phyloP scores from a whole-genome alignment of 495 filamentous ascomycete species.

The Penicillium cataractarum region DNA sequence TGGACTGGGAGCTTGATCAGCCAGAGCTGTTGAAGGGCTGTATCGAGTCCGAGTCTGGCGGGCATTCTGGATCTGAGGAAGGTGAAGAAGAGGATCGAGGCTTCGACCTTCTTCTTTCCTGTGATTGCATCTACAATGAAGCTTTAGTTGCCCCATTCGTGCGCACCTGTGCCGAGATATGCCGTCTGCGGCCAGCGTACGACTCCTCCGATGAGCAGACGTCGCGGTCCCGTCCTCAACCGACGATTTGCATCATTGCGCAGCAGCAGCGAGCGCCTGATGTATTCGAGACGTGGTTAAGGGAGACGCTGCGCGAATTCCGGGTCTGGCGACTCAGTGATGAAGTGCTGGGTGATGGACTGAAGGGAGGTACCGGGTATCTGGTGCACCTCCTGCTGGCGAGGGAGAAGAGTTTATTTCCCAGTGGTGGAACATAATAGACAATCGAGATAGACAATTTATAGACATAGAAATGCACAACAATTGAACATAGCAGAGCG shows the following conservation, averaged over 20 bases:
- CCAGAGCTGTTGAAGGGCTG: constrained; percentile 36
- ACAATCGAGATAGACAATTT: neutral
- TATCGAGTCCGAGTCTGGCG: constrained; percentile 17
- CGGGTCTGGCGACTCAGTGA: constrained; percentile 78
- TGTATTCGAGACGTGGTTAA: constrained; percentile 84
- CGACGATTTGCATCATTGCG: constrained; percentile 72
- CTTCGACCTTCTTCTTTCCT: constrained; percentile 71
- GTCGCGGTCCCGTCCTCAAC: constrained; percentile 27
- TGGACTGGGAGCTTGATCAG: constrained; percentile 52
- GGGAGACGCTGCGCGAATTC: constrained; percentile 66
- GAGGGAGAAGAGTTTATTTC: constrained; percentile 20
- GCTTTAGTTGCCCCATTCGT: constrained; percentile 80
- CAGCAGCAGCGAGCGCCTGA: constrained; percentile 84
- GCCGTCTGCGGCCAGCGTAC: constrained; percentile 55
- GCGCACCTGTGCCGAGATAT: constrained; percentile 79
- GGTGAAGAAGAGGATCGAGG: constrained; percentile 27
- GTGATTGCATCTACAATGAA: constrained; percentile 91
- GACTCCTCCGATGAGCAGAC: constrained; percentile 6
- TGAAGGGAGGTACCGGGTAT: constrained; percentile 57
- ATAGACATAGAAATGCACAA: constrained; percentile 1
- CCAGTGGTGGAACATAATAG: neutral
- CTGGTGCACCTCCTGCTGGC: constrained; percentile 47
- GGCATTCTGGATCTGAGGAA: neutral
- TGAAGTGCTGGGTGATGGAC: constrained; percentile 52
- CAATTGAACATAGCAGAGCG: neutral